Conservation (phyloP, 352 stramenopile genomes). For the Pythium folliculosum region DNA sequence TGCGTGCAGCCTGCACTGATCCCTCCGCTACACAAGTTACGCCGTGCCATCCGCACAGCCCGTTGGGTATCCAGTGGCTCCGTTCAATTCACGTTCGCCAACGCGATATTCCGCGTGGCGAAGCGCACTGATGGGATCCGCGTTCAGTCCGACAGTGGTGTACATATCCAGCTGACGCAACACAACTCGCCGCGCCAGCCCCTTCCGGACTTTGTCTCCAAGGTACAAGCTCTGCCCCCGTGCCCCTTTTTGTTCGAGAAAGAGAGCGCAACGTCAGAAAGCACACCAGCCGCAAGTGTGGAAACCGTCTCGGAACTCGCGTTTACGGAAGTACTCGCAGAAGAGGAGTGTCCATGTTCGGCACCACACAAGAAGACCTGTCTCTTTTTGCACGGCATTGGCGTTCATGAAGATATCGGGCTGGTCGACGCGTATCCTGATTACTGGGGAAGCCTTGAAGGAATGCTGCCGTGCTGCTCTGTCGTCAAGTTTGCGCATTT, state of each 20-base stretch:
- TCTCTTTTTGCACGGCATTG: slow-evolving; percentile 52
- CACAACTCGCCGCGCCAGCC: not conserved
- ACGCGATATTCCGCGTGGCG: not conserved
- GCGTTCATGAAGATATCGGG: slow-evolving; percentile 30
- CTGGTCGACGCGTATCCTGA: slow-evolving; percentile 26
- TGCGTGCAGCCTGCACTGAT: slow-evolving; percentile 13
- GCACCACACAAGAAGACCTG: slow-evolving; percentile 34
- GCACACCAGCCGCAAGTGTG: too few relatives aligned
- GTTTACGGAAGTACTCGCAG: not conserved
- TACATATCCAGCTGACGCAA: not conserved
- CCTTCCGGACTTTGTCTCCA: slow-evolving; percentile 4
- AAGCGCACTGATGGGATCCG: not conserved
- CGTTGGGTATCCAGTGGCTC: not conserved
- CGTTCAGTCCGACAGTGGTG: not conserved
- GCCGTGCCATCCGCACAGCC: not conserved
- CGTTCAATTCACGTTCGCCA: not conserved
- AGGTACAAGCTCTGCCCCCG: not conserved
- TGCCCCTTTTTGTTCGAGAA: not conserved
- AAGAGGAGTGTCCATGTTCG: slow-evolving; percentile 19
- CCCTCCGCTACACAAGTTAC: slow-evolving; percentile 4
- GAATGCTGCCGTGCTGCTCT: slow-evolving; percentile 30
- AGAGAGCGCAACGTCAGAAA: not conserved
- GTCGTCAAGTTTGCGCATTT: slow-evolving; percentile 37
- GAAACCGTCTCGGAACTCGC: not conserved
- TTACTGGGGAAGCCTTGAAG: slow-evolving; percentile 33